A percentile compares a stretch with the other conserved stretches of the same genome.
phyloP scores from a whole-genome alignment of 192 early-diverging fungal species.

The Backusella westeae region DNA sequence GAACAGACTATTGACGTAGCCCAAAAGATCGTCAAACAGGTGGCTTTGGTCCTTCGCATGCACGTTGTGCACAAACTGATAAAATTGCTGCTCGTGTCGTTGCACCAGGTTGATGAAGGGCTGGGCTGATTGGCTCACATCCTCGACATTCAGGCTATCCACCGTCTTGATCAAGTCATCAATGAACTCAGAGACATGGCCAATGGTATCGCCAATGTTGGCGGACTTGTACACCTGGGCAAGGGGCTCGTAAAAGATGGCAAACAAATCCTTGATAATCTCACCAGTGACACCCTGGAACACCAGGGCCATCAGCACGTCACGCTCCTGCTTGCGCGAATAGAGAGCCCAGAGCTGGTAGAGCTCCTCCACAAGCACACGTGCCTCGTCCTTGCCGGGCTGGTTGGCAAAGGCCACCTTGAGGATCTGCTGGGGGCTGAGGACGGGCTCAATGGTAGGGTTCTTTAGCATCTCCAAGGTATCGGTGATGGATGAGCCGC shows the following conservation, averaged over 20 bases:
- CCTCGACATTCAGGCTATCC: constrained; percentile 40
- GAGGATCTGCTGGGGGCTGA: constrained; percentile 31
- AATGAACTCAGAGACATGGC: constrained; percentile 45
- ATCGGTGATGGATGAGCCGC: background rate
- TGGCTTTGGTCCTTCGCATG: constrained; percentile 44
- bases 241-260: constrained; percentile 57
- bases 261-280: constrained; percentile 51
- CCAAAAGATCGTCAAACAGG: constrained; percentile 46
- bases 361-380: constrained; percentile 32
- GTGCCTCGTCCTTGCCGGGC: constrained; percentile 2
- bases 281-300: constrained; percentile 53
- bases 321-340: constrained; percentile 48
- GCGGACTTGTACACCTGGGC: constrained; percentile 56
- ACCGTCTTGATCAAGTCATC: constrained; percentile 56
- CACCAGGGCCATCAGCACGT: constrained; percentile 46
- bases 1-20: constrained; percentile 43
- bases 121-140: constrained; percentile 34
- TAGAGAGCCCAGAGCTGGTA: constrained; percentile 48
- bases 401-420: constrained; percentile 22
- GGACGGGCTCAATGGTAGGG: background rate
- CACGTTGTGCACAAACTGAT: constrained; percentile 54
- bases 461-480: constrained; percentile 15
- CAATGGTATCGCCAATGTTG: constrained; percentile 52
- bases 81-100: constrained; percentile 50
- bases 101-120: constrained; percentile 45